Conservation (phyloP, 2,329 filamentous ascomycete species). For the Colletotrichum ledebouriae region DNA sequence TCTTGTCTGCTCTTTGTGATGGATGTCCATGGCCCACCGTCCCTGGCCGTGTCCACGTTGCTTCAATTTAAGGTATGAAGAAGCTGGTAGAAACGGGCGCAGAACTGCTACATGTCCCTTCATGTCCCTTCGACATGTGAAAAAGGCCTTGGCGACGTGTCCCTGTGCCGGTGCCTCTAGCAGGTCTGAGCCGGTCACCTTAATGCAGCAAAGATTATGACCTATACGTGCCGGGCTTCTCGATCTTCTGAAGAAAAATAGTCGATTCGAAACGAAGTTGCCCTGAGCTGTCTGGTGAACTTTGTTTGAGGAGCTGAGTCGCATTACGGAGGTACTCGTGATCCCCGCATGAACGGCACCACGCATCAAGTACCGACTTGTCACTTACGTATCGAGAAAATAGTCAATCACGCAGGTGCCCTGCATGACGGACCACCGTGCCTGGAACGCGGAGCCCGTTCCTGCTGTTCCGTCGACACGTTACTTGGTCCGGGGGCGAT, state of each 20-base stretch:
- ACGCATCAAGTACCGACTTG: neutral
- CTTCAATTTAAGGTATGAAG: conserved; percentile 35
- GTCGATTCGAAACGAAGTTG: conserved; percentile 3
- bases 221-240: conserved; percentile 1
- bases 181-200: conserved; percentile 1
- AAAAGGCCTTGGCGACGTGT: conserved; percentile 23
- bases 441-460: conserved; percentile 21
- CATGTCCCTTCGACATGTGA: conserved; percentile 32
- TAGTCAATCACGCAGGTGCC: conserved; percentile 10
- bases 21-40: conserved; percentile 8
- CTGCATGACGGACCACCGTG: conserved; percentile 19
- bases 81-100: conserved; percentile 25
- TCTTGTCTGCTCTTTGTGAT: conserved; percentile 29
- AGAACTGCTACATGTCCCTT: conserved; percentile 15
- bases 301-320: neutral
- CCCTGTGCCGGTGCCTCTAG: neutral
- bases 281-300: neutral
- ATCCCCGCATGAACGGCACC: neutral
- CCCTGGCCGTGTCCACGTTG: conserved; percentile 32
- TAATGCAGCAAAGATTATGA: neutral
- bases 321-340: neutral
- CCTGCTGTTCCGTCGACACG: conserved; percentile 5
- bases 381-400: neutral
- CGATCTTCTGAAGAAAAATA: too few relatives aligned
- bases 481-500: conserved; percentile 27